These are phyloP conservation scores for Platanus orientalis DNA, from an alignment of 164 flowering plant genomes.

Conservation along the genomic window DNA sequence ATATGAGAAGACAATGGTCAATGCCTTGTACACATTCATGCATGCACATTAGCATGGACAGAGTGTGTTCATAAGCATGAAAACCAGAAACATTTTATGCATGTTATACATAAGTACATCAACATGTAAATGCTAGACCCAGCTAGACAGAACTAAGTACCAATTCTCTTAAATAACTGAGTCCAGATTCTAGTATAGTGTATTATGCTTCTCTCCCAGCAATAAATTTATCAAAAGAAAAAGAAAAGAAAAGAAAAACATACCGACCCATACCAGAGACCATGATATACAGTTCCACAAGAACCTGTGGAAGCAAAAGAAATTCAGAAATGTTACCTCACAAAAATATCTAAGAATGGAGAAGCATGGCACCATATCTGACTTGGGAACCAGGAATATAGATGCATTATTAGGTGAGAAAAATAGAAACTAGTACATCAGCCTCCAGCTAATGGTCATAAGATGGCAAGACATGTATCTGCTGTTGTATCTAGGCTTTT, in stretches of 20 bases:
- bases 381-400: no score
- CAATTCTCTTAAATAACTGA: not conserved
- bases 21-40: slow-evolving; percentile 1
- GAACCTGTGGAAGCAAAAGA: slow-evolving; percentile 56
- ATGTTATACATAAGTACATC: not conserved
- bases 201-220: not conserved
- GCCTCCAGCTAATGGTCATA: no score
- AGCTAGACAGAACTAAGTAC: not conserved
- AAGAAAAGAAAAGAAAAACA: slow-evolving; percentile 36
- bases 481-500: no score
- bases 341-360: not conserved
- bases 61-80: no score
- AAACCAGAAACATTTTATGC: not conserved
- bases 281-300: slow-evolving; percentile 98
- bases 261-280: slow-evolving; percentile 99
- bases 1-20: no score
- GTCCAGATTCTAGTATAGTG: not conserved
- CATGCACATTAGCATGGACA: not conserved
- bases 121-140: not conserved
- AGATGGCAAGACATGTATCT: no score
- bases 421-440: no score
- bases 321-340: no score
- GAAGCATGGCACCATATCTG: no score
- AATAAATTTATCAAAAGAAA: slow-evolving; percentile 12
- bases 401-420: no score